A percentile compares a stretch with the other conserved stretches of the same genome.
phyloP scores from a whole-genome alignment of 2,329 filamentous ascomycete genomes.

The Gnomoniopsis sp. region DNA sequence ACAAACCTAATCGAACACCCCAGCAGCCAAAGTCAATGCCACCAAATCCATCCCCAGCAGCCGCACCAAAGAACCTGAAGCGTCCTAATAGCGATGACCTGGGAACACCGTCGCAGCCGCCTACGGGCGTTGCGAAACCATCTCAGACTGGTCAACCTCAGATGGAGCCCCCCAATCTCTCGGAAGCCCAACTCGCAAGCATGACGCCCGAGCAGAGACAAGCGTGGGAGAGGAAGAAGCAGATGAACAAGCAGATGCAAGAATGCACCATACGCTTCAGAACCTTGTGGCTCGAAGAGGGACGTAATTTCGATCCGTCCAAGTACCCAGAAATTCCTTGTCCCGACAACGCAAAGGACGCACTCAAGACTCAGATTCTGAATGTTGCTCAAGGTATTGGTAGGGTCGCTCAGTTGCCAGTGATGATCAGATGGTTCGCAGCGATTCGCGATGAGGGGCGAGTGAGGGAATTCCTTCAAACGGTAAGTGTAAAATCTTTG shows the following conservation, averaged over 20 bases:
- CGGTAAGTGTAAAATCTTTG: slow-evolving; percentile 36
- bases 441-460: slow-evolving; percentile 46
- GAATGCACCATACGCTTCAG: slow-evolving; percentile 29
- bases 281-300: slow-evolving; percentile 37
- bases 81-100: slow-evolving; percentile 46
- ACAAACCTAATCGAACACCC: slow-evolving; percentile 23
- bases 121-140: slow-evolving; percentile 27
- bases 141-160: slow-evolving; percentile 11
- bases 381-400: not conserved
- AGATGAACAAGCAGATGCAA: slow-evolving; percentile 20
- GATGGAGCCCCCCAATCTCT: slow-evolving; percentile 25
- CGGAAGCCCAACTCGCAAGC: slow-evolving; percentile 36
- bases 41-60: slow-evolving; percentile 35
- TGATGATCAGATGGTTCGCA: slow-evolving; percentile 45
- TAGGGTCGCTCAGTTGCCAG: slow-evolving; percentile 27
- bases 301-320: slow-evolving; percentile 34
- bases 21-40: slow-evolving; percentile 33
- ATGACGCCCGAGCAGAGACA: slow-evolving; percentile 43
- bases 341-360: not conserved
- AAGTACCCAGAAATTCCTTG: slow-evolving; percentile 44
- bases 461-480: slow-evolving; percentile 50
- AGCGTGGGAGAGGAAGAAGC: slow-evolving; percentile 38
- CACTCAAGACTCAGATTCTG: not conserved
- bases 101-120: slow-evolving; percentile 28
- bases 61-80: slow-evolving; percentile 46